Evolutionary conservation across 2,329 filamentous ascomycete genomes (phyloP).

Genomic region (Colletotrichum magnum): DNA sequence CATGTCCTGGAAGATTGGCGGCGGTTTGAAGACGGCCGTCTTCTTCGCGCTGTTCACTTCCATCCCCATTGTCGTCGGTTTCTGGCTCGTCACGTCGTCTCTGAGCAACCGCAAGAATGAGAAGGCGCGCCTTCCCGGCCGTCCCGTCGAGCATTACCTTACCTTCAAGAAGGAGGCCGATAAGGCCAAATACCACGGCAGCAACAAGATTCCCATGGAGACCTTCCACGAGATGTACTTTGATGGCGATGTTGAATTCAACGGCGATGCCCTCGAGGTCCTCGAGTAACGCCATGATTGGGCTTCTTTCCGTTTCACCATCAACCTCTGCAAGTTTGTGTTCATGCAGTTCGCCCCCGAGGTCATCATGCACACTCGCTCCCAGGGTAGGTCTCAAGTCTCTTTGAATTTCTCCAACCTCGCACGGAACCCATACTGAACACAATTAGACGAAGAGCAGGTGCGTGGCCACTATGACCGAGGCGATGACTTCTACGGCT

Average conservation of each 20-base stretch:
- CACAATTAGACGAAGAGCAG: slow-evolving; percentile 82
- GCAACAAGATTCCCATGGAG: slow-evolving; percentile 82
- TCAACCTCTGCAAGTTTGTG: slow-evolving; percentile 83
- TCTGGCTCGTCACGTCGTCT: slow-evolving; percentile 82
- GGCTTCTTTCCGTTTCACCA: slow-evolving; percentile 88
- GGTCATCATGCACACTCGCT: slow-evolving; percentile 78
- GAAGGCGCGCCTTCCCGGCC: slow-evolving; percentile 83
- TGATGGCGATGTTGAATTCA: slow-evolving; percentile 88
- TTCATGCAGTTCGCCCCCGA: slow-evolving; percentile 85
- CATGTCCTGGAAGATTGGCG: slow-evolving; percentile 81
- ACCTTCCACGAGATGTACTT: slow-evolving; percentile 95
- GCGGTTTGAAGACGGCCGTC: slow-evolving; percentile 83
- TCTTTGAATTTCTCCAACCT: slow-evolving; percentile 2
- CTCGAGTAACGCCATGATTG: slow-evolving; percentile 92
- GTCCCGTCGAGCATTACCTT: slow-evolving; percentile 85
- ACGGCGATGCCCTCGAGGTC: slow-evolving; percentile 84
- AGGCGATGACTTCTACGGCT: slow-evolving; percentile 92
- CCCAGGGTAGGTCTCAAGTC: slow-evolving; percentile 72
- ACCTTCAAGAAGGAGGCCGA: slow-evolving; percentile 72
- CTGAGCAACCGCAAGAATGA: slow-evolving; percentile 87
- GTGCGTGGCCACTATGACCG: slow-evolving; percentile 92
- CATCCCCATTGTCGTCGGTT: slow-evolving; percentile 79
- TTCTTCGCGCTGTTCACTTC: slow-evolving; percentile 83
- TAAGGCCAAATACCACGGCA: slow-evolving; percentile 74
- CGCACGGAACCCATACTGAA: neutral